phyloP scores from a whole-genome alignment of 306 rosid species.

The Cucumis hystrix region DNA sequence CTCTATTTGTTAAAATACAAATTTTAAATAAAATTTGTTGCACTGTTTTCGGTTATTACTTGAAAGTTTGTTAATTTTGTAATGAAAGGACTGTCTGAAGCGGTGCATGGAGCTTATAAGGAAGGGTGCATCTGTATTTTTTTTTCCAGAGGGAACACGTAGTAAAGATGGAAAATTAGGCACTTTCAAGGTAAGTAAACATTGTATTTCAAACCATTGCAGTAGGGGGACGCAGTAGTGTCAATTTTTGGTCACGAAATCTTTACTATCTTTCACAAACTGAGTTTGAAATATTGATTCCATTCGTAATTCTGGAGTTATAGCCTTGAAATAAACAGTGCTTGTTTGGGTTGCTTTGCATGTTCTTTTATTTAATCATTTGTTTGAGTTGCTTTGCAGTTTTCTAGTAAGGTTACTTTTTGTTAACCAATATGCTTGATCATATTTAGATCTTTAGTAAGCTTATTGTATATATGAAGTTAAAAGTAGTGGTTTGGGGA shows the following conservation, averaged over 20 bases:
- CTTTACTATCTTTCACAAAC: neutral
- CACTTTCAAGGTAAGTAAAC: constrained; percentile 62
- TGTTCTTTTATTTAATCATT: too few relatives aligned
- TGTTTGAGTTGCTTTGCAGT: neutral
- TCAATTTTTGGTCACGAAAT: neutral
- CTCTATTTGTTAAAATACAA: constrained; percentile 1
- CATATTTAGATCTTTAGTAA: neutral
- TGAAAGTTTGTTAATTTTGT: constrained; percentile 6
- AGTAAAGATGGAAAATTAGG: constrained; percentile 79
- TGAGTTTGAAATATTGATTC: neutral
- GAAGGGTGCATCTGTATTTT: constrained; percentile 82
- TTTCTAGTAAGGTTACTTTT: neutral
- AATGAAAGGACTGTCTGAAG: constrained; percentile 63
- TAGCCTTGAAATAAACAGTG: neutral
- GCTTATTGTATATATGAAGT: neutral
- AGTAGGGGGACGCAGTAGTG: neutral
- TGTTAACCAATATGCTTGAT: neutral
- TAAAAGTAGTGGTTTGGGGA: neutral
- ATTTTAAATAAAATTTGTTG: neutral
- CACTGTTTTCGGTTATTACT: neutral
- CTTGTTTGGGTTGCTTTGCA: neutral
- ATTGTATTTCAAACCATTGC: neutral
- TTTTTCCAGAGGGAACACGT: constrained; percentile 97
- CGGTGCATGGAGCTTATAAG: constrained; percentile 66
- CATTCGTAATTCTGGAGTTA: neutral